A percentile compares a stretch with the other conserved stretches of the same genome.
phyloP scores from a whole-genome alignment of 371 early-diverging fungal species.

The Enterocytospora artemiae region DNA sequence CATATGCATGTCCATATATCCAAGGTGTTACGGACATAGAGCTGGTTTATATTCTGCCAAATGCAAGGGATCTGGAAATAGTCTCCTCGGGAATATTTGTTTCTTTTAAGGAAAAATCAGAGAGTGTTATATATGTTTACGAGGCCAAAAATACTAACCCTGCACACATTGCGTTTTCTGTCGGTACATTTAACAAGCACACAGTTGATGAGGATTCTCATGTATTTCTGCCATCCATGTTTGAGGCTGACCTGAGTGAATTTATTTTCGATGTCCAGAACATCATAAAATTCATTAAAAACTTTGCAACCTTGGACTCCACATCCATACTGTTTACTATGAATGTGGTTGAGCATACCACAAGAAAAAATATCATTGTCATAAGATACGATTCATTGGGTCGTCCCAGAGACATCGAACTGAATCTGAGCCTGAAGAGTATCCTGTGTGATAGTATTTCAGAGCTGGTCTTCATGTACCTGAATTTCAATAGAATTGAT shows the following conservation, averaged over 20 bases:
- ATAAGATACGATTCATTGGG: conserved; percentile 32
- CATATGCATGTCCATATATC: conserved; percentile 23
- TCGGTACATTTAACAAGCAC: conserved; percentile 44
- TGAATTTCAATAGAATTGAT: conserved; percentile 18
- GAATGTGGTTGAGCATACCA: conserved; percentile 17
- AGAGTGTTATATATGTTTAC: conserved; percentile 46
- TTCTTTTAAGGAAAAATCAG: conserved; percentile 45
- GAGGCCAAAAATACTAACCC: conserved; percentile 25
- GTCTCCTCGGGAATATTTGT: conserved; percentile 46
- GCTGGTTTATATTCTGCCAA: conserved; percentile 51
- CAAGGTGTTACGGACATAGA: conserved; percentile 29
- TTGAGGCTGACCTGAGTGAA: conserved; percentile 12
- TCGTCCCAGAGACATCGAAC: conserved; percentile 49
- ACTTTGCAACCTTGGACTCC: conserved; percentile 16
- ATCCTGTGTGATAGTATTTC: conserved; percentile 24
- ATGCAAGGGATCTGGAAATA: conserved; percentile 30
- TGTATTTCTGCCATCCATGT: conserved; percentile 18
- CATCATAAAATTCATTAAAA: conserved; percentile 28
- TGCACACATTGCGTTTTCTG: conserved; percentile 41
- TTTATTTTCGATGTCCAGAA: conserved; percentile 30
- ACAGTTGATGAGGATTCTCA: conserved; percentile 25
- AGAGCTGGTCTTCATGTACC: conserved; percentile 39
- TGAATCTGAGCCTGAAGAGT: conserved; percentile 32
- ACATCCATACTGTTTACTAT: conserved; percentile 41
- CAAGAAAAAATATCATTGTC: conserved; percentile 35